Evolutionary conservation across 106 monocot species (phyloP).

Genomic region (Apostasia ramifera): DNA sequence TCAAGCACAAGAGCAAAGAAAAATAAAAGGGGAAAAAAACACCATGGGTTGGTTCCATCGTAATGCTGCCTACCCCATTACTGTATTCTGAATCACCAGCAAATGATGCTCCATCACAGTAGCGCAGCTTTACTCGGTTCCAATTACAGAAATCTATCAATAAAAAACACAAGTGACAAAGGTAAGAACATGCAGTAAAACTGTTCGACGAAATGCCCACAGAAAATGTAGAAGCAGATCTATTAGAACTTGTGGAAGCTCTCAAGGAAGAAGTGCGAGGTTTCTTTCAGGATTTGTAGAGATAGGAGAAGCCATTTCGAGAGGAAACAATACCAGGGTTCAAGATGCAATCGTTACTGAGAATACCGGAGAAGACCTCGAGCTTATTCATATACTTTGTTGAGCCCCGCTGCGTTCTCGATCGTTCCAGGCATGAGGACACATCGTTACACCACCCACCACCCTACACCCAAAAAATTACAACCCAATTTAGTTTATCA

Average conservation of each 20-base stretch:
- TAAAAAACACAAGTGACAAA: background rate
- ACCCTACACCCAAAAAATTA: constrained; percentile 30
- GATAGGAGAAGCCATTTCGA: background rate
- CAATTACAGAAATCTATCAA: constrained; percentile 79
- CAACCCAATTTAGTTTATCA: background rate
- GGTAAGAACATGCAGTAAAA: background rate
- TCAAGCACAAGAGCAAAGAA: background rate
- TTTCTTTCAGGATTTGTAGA: background rate
- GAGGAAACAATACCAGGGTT: constrained; percentile 53
- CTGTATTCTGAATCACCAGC: constrained; percentile 62
- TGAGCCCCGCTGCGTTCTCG: constrained; percentile 55
- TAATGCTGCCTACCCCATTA: constrained; percentile 39
- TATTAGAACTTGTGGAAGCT: too few relatives aligned
- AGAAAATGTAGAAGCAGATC: too few relatives aligned
- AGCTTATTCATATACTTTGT: constrained; percentile 47
- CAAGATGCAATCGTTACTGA: constrained; percentile 35
- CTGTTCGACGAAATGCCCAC: background rate
- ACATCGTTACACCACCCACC: constrained; percentile 83
- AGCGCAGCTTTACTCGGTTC: constrained; percentile 86
- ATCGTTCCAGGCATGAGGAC: constrained; percentile 43
- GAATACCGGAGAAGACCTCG: constrained; percentile 67
- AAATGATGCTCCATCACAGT: constrained; percentile 92
- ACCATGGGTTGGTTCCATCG: background rate
- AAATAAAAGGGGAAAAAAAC: background rate
- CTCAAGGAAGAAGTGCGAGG: too few relatives aligned